A percentile compares a stretch with the other conserved stretches of the same genome.
Conservation (phyloP, 2,329 filamentous ascomycete species). For the Dothistroma septosporum region DNA sequence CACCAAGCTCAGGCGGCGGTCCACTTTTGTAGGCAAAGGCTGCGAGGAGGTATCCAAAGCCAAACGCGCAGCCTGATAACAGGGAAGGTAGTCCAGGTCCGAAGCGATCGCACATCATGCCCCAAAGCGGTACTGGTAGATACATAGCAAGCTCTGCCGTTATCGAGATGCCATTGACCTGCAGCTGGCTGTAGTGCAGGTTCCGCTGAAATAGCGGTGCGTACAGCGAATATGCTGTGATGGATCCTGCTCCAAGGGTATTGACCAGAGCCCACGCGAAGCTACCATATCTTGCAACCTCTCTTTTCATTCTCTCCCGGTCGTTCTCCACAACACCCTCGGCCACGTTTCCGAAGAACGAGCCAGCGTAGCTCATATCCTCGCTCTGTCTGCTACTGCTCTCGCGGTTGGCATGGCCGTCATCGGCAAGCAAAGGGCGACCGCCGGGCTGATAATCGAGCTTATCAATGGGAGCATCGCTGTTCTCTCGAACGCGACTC, state of each 20-base stretch:
- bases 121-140: conserved; percentile 82
- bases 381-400: conserved; percentile 35
- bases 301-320: conserved; percentile 50
- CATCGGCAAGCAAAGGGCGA: conserved; percentile 40
- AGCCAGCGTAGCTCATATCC: conserved; percentile 46
- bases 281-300: conserved; percentile 52
- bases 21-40: conserved; percentile 69
- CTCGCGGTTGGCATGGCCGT: conserved; percentile 20
- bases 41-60: conserved; percentile 75
- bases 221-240: conserved; percentile 91
- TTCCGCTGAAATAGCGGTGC: conserved; percentile 83
- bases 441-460: conserved; percentile 46
- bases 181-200: conserved; percentile 82
- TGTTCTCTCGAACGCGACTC: conserved; percentile 19
- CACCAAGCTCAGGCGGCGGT: conserved; percentile 49
- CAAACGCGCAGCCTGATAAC: conserved; percentile 69
- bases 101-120: conserved; percentile 85
- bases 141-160: conserved; percentile 85
- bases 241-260: conserved; percentile 80
- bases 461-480: conserved; percentile 43
- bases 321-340: conserved; percentile 58
- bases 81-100: conserved; percentile 75
- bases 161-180: conserved; percentile 87
- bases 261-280: conserved; percentile 59
- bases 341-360: conserved; percentile 58